A percentile compares a stretch with the other conserved stretches of the same genome.
Conservation (phyloP, 2,329 filamentous ascomycete genomes). For the Knoxdaviesia capensis region DNA sequence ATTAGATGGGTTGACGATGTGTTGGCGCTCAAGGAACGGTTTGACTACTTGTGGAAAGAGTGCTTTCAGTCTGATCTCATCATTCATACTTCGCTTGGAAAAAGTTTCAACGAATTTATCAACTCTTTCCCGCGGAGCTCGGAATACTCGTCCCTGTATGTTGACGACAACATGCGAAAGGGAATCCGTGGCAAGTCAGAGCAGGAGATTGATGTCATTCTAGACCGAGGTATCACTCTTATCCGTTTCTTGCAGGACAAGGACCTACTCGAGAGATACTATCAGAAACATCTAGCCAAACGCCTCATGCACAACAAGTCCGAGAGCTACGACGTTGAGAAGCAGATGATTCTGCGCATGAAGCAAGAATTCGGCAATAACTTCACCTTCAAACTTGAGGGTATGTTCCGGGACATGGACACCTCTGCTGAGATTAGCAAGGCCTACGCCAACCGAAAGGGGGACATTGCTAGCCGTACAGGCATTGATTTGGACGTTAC, state of each 20-base stretch:
- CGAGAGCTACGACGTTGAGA: constrained; percentile 79
- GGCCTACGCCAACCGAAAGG: constrained; percentile 31
- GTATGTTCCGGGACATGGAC: constrained; percentile 95
- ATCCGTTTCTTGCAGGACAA: constrained; percentile 80
- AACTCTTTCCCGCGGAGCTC: constrained; percentile 72
- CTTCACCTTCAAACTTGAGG: constrained; percentile 82
- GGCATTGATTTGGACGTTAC: constrained; percentile 62
- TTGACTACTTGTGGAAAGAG: constrained; percentile 54
- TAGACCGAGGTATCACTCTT: constrained; percentile 78
- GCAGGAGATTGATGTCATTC: constrained; percentile 58
- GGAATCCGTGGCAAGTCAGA: constrained; percentile 89
- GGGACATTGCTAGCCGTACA: constrained; percentile 6
- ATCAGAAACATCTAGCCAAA: constrained; percentile 88
- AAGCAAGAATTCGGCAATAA: constrained; percentile 90
- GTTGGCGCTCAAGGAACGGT: constrained; percentile 68
- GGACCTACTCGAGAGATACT: constrained; percentile 91
- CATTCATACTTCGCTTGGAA: constrained; percentile 64
- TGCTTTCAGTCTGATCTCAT: constrained; percentile 60
- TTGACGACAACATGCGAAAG: constrained; percentile 89
- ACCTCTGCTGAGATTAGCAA: constrained; percentile 67
- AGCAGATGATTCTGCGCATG: constrained; percentile 91
- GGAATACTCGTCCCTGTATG: constrained; percentile 88
- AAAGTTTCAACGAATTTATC: constrained; percentile 84
- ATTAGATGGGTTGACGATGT: constrained; percentile 94
- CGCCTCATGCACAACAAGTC: constrained; percentile 76